Base-by-base conservation (phyloP, 345 rosid genomes). In the Zanthoxylum bungeanum region DNA sequence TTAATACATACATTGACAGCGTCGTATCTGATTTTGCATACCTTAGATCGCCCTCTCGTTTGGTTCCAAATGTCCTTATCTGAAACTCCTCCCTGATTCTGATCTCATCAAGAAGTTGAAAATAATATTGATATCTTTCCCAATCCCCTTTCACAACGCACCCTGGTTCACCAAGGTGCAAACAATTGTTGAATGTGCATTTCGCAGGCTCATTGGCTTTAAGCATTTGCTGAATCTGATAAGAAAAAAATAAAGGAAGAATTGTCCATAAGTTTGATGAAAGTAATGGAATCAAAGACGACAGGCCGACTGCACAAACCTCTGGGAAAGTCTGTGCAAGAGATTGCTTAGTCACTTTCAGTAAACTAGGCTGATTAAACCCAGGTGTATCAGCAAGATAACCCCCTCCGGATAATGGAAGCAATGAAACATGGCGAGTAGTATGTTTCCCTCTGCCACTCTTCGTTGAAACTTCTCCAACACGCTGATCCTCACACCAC, bases 381-480 rank as follows among this genome's bases (percentile, higher is more conserved):
- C 97, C 98, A 51, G 98, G 97, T 71, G 99, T 94, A 82, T 94
- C 98, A 19, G 98, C 97, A 4, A 94, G 80, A 81, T 84, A 92
- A 47, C 97, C 97, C 49, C 97, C 97, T 73, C 78, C 89, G 39
- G 87, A 74, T 39, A 94, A 64, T 0, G 97, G 97, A 57, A 94
- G 91, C 72, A 94, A 70, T 7, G 95, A 90, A 63, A 92, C 97
- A 75, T 95, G 78, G 40, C 98, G 80, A 17, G 98, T 92, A 24
- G 97, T 94, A 72, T 94, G 98, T 76, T 92, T 95, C 66, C 98
- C 97, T 76, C 86, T 85, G 59, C 98, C 97, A 46, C 96, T 90
- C 75, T 91, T 86, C 1, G 72, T 73, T 6, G 98, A 94, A 70
- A 94, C 93, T 83, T 94, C 92, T 64, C 95, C 93, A 22, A 92